phyloP scores from a whole-genome alignment of 331 rosid species.

The Telfairia occidentalis region DNA sequence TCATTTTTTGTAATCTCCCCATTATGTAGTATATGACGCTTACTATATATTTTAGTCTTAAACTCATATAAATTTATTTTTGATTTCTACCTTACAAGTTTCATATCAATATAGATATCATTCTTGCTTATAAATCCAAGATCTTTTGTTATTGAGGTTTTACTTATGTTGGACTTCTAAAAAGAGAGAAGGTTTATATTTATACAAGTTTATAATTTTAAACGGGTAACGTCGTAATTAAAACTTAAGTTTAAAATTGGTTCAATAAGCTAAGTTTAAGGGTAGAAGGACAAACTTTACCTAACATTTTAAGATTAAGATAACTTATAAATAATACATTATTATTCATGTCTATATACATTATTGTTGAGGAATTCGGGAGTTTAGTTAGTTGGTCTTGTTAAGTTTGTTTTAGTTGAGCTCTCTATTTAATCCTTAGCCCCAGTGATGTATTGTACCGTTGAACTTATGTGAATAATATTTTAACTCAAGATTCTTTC shows the following conservation, averaged over 20 bases:
- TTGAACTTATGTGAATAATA: not conserved
- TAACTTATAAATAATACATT: not conserved
- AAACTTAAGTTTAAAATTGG: not conserved
- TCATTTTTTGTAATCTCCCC: too few relatives aligned
- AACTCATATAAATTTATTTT: not conserved
- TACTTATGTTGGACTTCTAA: not conserved
- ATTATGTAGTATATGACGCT: not conserved
- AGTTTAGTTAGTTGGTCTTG: not conserved
- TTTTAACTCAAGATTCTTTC: not conserved
- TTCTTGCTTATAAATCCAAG: not conserved
- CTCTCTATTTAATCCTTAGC: not conserved
- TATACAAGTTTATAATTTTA: too few relatives aligned
- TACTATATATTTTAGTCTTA: not conserved
- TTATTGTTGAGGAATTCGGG: too few relatives aligned
- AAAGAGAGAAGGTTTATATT: too few relatives aligned
- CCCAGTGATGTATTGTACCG: not conserved
- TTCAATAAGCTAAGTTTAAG: too few relatives aligned
- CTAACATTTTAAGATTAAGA: not conserved
- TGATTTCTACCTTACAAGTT: not conserved
- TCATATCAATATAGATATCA: not conserved
- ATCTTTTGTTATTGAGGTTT: too few relatives aligned
- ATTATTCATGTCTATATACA: too few relatives aligned
- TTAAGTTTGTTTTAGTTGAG: not conserved
- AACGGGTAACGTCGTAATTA: not conserved
- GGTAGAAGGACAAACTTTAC: not conserved